These are phyloP conservation scores for Jamesozyma spencerorum DNA, from an alignment of 805 yeast genomes.

Conservation along the genomic window DNA sequence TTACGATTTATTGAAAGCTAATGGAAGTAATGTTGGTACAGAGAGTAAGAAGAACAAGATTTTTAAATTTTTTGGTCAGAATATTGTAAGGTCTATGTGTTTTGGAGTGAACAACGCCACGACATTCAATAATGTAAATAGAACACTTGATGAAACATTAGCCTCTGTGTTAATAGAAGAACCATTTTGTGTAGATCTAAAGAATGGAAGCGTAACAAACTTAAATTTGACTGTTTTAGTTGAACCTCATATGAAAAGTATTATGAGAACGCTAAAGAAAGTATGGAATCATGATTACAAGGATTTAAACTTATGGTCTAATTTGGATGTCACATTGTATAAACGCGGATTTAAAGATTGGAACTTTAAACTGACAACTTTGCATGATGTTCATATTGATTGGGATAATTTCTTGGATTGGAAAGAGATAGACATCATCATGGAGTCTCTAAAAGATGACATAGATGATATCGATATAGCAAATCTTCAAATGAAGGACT, in stretches of 20 bases:
- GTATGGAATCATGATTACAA: conserved; percentile 22
- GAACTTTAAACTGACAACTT: conserved; percentile 11
- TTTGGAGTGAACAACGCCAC: conserved; percentile 20
- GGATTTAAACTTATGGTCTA: conserved; percentile 20
- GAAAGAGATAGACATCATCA: conserved; percentile 5
- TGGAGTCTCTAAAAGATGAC: conserved; percentile 4
- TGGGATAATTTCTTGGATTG: conserved; percentile 20
- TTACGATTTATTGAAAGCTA: conserved; percentile 13
- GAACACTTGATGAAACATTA: conserved; percentile 5
- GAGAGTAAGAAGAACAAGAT: conserved; percentile 7
- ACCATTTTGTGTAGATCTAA: conserved; percentile 21
- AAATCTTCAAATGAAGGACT: conserved; percentile 18
- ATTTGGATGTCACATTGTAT: conserved; percentile 14
- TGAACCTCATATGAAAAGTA: conserved; percentile 21
- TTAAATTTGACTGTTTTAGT: conserved; percentile 18
- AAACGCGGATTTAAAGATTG: conserved; percentile 8
- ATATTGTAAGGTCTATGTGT: conserved; percentile 16
- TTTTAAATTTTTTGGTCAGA: conserved; percentile 13
- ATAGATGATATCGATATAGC: conserved; percentile 18
- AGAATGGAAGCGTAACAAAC: conserved; percentile 12
- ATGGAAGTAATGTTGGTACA: conserved; percentile 1
- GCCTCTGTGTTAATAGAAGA: conserved; percentile 14
- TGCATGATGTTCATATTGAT: conserved; percentile 12
- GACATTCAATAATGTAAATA: conserved; percentile 13
- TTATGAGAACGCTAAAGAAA: conserved; percentile 20